A percentile compares a stretch with the other conserved stretches of the same genome.
These are phyloP conservation scores for Pontederia crassipes DNA, from an alignment of 176 grass and related monocot species.

Conservation along the genomic window DNA sequence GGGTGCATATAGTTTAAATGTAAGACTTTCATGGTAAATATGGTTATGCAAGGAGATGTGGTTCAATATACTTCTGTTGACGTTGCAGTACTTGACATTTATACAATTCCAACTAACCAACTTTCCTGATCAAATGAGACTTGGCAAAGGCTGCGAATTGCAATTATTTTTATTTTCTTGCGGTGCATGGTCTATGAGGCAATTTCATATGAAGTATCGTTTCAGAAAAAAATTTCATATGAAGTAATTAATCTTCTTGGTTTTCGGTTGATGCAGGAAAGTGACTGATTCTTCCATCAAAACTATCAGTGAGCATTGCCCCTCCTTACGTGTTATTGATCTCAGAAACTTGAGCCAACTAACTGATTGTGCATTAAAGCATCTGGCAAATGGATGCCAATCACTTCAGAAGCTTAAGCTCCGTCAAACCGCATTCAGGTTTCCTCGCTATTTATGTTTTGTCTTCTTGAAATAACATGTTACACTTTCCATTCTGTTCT, in stretches of 20 bases:
- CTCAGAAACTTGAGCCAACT: constrained; percentile 45
- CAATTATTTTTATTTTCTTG: too few species aligned
- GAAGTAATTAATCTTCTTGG: constrained; percentile 19
- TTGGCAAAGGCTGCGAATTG: too few species aligned
- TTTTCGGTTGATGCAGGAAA: constrained; percentile 41
- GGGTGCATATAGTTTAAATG: too few species aligned
- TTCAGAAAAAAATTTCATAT: constrained; percentile 1
- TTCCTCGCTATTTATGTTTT: neutral
- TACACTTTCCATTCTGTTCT: too few species aligned
- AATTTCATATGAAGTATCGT: constrained; percentile 6
- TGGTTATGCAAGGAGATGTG: too few species aligned
- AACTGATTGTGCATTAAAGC: constrained; percentile 32
- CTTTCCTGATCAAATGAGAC: too few species aligned
- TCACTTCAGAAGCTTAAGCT: constrained; percentile 46
- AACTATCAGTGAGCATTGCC: constrained; percentile 47
- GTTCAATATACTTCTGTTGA: too few species aligned
- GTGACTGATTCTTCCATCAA: constrained; percentile 72
- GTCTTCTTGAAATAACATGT: too few species aligned
- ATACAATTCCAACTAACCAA: too few species aligned
- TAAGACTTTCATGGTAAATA: too few species aligned
- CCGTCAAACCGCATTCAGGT: constrained; percentile 61
- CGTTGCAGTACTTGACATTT: too few species aligned
- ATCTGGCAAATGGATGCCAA: constrained; percentile 48
- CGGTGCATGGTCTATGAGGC: too few species aligned
- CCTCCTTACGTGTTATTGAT: constrained; percentile 44